These are phyloP conservation scores for Aspergillus ochraceoroseus DNA, from an alignment of 2,329 filamentous ascomycete genomes.

Conservation along the genomic window DNA sequence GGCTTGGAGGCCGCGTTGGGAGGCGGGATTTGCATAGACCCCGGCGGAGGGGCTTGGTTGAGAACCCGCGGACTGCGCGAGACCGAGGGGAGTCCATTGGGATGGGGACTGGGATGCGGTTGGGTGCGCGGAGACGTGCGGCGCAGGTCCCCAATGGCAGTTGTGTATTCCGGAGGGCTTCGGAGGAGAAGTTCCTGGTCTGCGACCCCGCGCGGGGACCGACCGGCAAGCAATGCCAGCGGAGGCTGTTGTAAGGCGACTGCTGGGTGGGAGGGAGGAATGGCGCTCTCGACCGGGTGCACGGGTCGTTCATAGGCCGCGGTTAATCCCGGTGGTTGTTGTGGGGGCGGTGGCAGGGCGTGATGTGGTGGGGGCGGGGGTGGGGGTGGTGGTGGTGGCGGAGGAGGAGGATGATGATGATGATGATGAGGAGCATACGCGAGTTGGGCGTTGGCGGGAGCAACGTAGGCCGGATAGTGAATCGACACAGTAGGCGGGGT, in stretches of 20 bases:
- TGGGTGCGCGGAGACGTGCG: conserved; percentile 35
- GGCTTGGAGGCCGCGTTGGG: conserved; percentile 19
- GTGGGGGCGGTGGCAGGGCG: conserved; percentile 20
- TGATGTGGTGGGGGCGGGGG: conserved; percentile 20
- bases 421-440: conserved; percentile 33
- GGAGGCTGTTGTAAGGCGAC: conserved; percentile 18
- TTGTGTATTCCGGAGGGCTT: conserved; percentile 29
- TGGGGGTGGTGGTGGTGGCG: conserved; percentile 15
- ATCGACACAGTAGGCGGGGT: conserved; percentile 41
- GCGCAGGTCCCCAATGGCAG: conserved; percentile 30
- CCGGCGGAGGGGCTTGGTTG: conserved; percentile 25
- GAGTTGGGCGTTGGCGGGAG: conserved; percentile 31
- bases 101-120: conserved; percentile 21
- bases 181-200: conserved; percentile 29
- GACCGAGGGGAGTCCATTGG: conserved; percentile 18
- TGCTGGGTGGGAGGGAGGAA: conserved; percentile 26
- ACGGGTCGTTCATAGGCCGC: conserved; percentile 34
- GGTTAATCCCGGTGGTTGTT: conserved; percentile 26
- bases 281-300: conserved; percentile 30
- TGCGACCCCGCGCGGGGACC: conserved; percentile 27
- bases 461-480: conserved; percentile 38
- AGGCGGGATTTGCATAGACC: conserved; percentile 18
- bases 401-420: too few species aligned
- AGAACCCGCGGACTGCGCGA: conserved; percentile 28
- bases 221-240: conserved; percentile 24